Conservation (phyloP, 441 rosid genomes). For the Populus tomentosa region DNA sequence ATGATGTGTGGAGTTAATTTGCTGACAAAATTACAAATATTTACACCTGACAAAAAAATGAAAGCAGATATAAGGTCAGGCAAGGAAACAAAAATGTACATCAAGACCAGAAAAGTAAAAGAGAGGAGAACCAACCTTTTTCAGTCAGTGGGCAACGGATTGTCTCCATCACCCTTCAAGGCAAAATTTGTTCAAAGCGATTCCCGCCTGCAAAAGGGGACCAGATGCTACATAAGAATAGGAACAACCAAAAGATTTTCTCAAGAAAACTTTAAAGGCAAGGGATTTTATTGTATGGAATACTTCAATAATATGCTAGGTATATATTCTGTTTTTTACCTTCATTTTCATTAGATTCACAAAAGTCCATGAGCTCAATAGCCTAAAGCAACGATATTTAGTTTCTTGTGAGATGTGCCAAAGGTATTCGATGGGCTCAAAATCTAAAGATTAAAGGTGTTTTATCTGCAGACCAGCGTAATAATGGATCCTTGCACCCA, state of each 20-base stretch:
- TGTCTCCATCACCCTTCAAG: conserved; percentile 57
- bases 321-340: conserved; percentile 6
- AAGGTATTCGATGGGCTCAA: conserved; percentile 11
- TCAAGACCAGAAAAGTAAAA: conserved; percentile 28
- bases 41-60: conserved; percentile 43
- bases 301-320: conserved; percentile 19
- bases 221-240: conserved; percentile 26
- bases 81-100: conserved; percentile 24
- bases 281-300: conserved; percentile 5
- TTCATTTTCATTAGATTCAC: conserved; percentile 22
- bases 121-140: conserved; percentile 44
- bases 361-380: conserved; percentile 11
- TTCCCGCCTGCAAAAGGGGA: conserved; percentile 56
- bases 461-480: conserved; percentile 15
- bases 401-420: conserved; percentile 10
- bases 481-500: conserved; percentile 12
- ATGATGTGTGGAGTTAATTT: conserved; percentile 32
- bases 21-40: conserved; percentile 34
- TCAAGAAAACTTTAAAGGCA: conserved; percentile 17
- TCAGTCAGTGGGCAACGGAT: conserved; percentile 54
- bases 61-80: conserved; percentile 19
- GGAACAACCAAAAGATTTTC: conserved; percentile 25
- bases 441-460: neutral
- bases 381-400: conserved; percentile 4
- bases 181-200: conserved; percentile 39